Percentiles rank a stretch among this genome's conserved stretches.
phyloP scores from a whole-genome alignment of 495 filamentous ascomycete species.

The Tirmania nivea region DNA sequence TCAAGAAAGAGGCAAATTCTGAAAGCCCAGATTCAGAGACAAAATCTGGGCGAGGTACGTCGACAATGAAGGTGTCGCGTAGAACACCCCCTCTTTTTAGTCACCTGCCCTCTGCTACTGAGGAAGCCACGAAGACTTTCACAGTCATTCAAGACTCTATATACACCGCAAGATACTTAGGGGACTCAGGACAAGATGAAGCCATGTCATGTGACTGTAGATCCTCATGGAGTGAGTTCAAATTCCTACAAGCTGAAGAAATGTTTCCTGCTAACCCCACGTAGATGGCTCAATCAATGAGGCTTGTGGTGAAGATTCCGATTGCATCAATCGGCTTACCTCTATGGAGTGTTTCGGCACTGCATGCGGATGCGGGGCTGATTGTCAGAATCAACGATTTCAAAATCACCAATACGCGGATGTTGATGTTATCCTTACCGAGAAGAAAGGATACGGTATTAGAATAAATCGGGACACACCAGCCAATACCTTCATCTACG shows the following conservation, averaged over 20 bases:
- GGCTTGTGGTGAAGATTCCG: slow-evolving; percentile 88
- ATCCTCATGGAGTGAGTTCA: slow-evolving; percentile 81
- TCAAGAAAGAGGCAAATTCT: not conserved
- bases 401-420: slow-evolving; percentile 73
- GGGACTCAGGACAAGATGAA: slow-evolving; percentile 64
- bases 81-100: slow-evolving; percentile 36
- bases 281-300: slow-evolving; percentile 51
- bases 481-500: slow-evolving; percentile 77
- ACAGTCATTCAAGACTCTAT: slow-evolving; percentile 58
- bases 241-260: slow-evolving; percentile 4
- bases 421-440: slow-evolving; percentile 88
- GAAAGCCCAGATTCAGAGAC: not conserved
- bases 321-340: slow-evolving; percentile 95
- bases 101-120: slow-evolving; percentile 50
- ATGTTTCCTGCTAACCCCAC: slow-evolving; percentile 18
- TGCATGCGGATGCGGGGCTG: slow-evolving; percentile 64
- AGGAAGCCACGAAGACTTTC: slow-evolving; percentile 55
- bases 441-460: slow-evolving; percentile 89
- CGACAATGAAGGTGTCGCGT: not conserved
- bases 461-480: slow-evolving; percentile 56
- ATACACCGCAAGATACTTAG: slow-evolving; percentile 75
- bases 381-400: slow-evolving; percentile 89
- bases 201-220: slow-evolving; percentile 83
- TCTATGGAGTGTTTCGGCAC: slow-evolving; percentile 85
- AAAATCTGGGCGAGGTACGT: not conserved